Evolutionary conservation across 2,329 filamentous ascomycete genomes (phyloP).

Genomic region (Xylariaceae sp.): DNA sequence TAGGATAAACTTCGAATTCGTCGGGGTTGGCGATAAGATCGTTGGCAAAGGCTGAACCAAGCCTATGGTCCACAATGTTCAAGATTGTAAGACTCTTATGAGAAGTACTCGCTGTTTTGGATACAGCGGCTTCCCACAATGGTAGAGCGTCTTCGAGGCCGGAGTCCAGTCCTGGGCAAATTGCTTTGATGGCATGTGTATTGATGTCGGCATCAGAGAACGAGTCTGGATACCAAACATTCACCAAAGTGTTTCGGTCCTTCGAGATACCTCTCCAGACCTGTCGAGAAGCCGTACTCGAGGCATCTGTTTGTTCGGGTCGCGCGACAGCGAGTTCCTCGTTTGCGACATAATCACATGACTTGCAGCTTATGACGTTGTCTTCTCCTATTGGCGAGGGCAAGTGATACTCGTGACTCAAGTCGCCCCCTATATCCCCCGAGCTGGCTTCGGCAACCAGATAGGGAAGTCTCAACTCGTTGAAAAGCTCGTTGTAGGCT

Average conservation of each 20-base stretch:
- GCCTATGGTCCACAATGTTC: constrained; percentile 32
- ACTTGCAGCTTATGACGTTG: constrained; percentile 68
- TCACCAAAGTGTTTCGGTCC: constrained; percentile 64
- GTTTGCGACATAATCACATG: constrained; percentile 76
- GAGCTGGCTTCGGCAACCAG: constrained; percentile 86
- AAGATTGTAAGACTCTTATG: constrained; percentile 21
- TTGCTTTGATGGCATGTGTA: constrained; percentile 59
- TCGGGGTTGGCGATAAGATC: constrained; percentile 8
- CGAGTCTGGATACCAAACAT: constrained; percentile 59
- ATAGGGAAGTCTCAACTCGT: constrained; percentile 78
- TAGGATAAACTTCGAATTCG: constrained; percentile 15
- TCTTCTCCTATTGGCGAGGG: constrained; percentile 79
- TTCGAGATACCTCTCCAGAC: constrained; percentile 63
- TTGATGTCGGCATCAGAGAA: constrained; percentile 38
- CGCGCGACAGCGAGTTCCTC: constrained; percentile 69
- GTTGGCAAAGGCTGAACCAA: constrained; percentile 18
- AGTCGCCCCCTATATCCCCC: constrained; percentile 88
- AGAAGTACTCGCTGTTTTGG: constrained; percentile 9
- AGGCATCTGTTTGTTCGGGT: not conserved
- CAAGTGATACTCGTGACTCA: constrained; percentile 95
- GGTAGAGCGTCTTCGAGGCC: constrained; percentile 58
- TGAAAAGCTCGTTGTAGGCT: constrained; percentile 74
- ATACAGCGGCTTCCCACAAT: constrained; percentile 46
- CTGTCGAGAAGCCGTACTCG: constrained; percentile 8
- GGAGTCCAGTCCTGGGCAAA: constrained; percentile 66